Percentiles rank a stretch among this genome's conserved stretches.
Conservation (phyloP, 345 rosid genomes). For the Citrus medica region DNA sequence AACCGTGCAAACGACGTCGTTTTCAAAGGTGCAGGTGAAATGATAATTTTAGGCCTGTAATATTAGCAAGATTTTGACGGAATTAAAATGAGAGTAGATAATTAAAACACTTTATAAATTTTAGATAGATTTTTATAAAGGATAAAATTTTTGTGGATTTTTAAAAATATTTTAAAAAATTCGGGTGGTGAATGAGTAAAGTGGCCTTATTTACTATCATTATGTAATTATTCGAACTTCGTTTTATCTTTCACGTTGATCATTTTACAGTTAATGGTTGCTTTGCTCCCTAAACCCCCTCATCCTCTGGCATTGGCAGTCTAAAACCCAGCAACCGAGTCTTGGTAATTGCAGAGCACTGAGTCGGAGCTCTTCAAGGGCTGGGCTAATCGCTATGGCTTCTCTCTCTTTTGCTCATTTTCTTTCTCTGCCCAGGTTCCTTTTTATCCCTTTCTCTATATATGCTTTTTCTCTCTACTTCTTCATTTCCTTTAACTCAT, state of each 20-base stretch:
- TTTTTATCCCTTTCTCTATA: slow-evolving; percentile 12
- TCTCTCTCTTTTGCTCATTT: slow-evolving; percentile 61
- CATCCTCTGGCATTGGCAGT: not conserved
- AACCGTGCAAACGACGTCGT: no score
- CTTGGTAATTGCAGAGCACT: not conserved
- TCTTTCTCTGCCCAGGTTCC: slow-evolving; percentile 62
- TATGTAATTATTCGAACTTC: no score
- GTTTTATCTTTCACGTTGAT: not conserved
- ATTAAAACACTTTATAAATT: no score
- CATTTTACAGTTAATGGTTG: not conserved
- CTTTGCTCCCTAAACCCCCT: not conserved
- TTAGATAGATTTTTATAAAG: no score
- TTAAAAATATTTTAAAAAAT: no score
- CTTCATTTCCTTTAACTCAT: not conserved
- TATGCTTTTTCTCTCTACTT: slow-evolving; percentile 1
- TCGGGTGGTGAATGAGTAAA: no score
- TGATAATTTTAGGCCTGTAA: no score
- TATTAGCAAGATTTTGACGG: no score
- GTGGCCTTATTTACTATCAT: no score
- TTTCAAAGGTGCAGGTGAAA: no score
- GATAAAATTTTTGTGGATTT: no score
- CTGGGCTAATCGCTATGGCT: slow-evolving; percentile 35
- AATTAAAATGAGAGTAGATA: no score
- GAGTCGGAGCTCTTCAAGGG: not conserved
- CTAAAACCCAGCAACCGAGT: not conserved